These are phyloP conservation scores for Aspergillus leporis DNA, from an alignment of 495 filamentous ascomycete species.

Conservation along the genomic window DNA sequence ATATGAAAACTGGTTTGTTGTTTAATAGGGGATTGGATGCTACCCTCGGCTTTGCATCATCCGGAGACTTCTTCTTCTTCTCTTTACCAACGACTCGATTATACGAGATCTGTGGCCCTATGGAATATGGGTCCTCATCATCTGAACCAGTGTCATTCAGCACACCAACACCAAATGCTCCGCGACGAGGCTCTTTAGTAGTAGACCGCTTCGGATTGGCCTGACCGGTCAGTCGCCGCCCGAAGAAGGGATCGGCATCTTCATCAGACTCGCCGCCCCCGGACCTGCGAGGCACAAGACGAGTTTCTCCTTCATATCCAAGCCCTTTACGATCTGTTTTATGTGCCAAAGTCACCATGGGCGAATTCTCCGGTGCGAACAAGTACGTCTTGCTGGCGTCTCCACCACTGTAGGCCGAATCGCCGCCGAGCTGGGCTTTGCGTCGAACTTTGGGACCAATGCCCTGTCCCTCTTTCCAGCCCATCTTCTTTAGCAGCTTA, in stretches of 20 bases:
- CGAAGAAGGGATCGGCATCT: slow-evolving; percentile 46
- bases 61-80: slow-evolving; percentile 64
- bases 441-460: slow-evolving; percentile 87
- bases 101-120: slow-evolving; percentile 91
- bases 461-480: slow-evolving; percentile 93
- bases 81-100: slow-evolving; percentile 80
- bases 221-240: slow-evolving; percentile 32
- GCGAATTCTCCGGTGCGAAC: slow-evolving; percentile 86
- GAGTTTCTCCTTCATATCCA: slow-evolving; percentile 70
- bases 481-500: slow-evolving; percentile 88
- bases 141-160: slow-evolving; percentile 97
- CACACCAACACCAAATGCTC: slow-evolving; percentile 84
- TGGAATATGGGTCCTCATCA: slow-evolving; percentile 91
- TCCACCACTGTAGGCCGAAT: slow-evolving; percentile 31
- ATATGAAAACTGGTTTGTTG: slow-evolving; percentile 73
- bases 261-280: slow-evolving; percentile 47
- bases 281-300: slow-evolving; percentile 42
- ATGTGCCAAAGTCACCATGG: slow-evolving; percentile 70
- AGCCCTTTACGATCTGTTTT: slow-evolving; percentile 83
- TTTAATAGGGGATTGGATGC: slow-evolving; percentile 64
- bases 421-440: slow-evolving; percentile 66
- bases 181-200: slow-evolving; percentile 52
- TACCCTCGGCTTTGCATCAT: slow-evolving; percentile 34
- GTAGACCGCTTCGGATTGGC: slow-evolving; percentile 38
- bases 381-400: slow-evolving; percentile 59